Base-by-base conservation (phyloP, 139 green algal genomes). In the Penium margaritaceum region DNA sequence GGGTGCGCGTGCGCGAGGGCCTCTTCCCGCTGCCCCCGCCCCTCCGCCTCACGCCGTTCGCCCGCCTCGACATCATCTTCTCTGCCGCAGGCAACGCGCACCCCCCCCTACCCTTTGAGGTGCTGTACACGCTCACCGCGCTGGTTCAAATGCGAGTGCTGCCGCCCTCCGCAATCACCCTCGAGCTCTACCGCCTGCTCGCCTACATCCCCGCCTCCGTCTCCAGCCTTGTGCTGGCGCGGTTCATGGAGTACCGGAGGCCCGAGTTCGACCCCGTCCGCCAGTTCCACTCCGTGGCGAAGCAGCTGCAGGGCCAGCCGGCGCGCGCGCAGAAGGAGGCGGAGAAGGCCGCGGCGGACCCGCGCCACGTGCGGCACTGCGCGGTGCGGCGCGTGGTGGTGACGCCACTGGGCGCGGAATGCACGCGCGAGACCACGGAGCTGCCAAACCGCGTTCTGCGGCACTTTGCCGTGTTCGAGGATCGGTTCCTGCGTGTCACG, bases 401-500 rank as follows among this genome's bases (percentile, higher is more conserved):
- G 5, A 75, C 67, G 15, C 67, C 67, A 5, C 30, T 44, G 30
- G 41, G 51, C 19, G 67, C 55, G 44, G 17, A 75, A 34, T 67
- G 51, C 58, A 29, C 32, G 34, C 43, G 30, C 15, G 44, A 43
- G 27, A 27, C n/a, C 29, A 24, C 30, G 24, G 67, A 75, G 33
- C 32, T 74, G 12, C 36, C 67, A 15, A 75, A 75, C 34, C 27
- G 67, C 1, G 67, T 75, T 69, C 30, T 71, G 7, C 43, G 34
- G 58, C 53, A 75, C 41, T 75, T 60, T 38, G 33, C 32, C 27
- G 2, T 17, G 7, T 19, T 73, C 14, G 29, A 33, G 27, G 34
- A 75, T 21, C 27, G 55, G 29, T 75, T 75, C 44, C 24, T 75
- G 32, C 54, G 67, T 34, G 67, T 75, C 44, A 74, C 58, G 15